Base-by-base conservation (phyloP, 768 basidiomycete genomes). In the Boletus huronensis region DNA sequence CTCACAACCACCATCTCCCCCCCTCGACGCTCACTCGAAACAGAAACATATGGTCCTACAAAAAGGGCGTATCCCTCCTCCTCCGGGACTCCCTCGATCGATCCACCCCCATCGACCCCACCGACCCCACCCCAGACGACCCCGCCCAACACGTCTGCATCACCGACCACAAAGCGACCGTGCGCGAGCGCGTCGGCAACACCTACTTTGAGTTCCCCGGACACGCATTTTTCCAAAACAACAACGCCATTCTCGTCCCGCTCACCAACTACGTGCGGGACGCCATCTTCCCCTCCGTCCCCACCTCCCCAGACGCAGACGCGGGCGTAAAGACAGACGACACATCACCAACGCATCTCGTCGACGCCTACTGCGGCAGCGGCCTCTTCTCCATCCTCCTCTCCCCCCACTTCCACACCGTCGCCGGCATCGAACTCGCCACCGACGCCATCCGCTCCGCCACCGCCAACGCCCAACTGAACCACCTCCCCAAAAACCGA, bases 141-240 rank as follows among this genome's bases (percentile, higher is more conserved):
- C 71, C 77, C 17, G 77, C 79, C 36, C 78, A 78, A 32, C 89
- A 94, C 63, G 66, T 94, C 50, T 95, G 93, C 66, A 77, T 97
- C 53, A 89, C 92, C 0, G 80, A 93, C 66, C 91, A 93, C 67
- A 87, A 87, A 55, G 82, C 77, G 13, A 83, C 77, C 10, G 84
- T 96, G 1, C 88, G 93, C 50, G 95, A 97, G 71, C 80, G 81
- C 44, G 90, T 98, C 25, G 94, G 92, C 9, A 73, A 81, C 57
- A 83, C 77, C 67, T 70, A 87, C 42, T 97, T 98, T 73, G 87
- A 94, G 66, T 95, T 91, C 71, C 81, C 78, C 21, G 90, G 87
- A 6, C 85, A 88, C 44, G 88, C 91, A 5, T 99, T 98, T 78
- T 98, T 98, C 81, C 96, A 99, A 67, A 98, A 98, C 77, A 99